These are phyloP conservation scores for Phaeomoniella chlamydospora DNA, from an alignment of 2,329 filamentous ascomycete genomes.

Conservation along the genomic window DNA sequence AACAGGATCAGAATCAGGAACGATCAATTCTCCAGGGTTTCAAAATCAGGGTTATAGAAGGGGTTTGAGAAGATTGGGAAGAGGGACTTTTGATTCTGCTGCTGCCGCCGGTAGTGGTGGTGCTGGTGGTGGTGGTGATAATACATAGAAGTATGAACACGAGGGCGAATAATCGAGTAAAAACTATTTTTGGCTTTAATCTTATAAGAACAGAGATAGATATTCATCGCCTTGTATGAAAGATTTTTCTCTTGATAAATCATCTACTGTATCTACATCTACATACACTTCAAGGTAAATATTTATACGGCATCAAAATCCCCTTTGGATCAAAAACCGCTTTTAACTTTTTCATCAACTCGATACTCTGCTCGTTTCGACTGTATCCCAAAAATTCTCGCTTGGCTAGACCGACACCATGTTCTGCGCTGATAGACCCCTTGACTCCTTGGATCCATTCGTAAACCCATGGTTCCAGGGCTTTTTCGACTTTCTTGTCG, in stretches of 20 bases:
- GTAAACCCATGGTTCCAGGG: conserved; percentile 88
- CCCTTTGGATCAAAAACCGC: conserved; percentile 88
- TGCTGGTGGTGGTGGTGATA: neutral
- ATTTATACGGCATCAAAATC: conserved; percentile 99
- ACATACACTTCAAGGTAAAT: conserved; percentile 40
- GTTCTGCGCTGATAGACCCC: conserved; percentile 93
- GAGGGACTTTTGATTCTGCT: no score
- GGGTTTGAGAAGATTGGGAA: no score
- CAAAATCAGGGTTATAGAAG: no score
- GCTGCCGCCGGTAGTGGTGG: no score
- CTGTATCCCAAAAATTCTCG: conserved; percentile 93
- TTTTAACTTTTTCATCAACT: conserved; percentile 92
- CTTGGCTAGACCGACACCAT: conserved; percentile 87
- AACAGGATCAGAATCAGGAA: no score
- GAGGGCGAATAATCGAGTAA: no score
- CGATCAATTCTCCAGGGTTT: no score
- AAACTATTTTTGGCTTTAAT: no score
- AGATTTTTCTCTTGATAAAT: neutral
- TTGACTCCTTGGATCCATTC: conserved; percentile 84
- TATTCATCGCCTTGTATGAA: neutral
- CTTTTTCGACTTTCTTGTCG: conserved; percentile 73
- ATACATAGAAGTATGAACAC: no score
- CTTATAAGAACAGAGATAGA: no score
- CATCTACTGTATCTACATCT: neutral
- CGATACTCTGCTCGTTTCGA: conserved; percentile 72